Evolutionary conservation across 805 yeast genomes (phyloP).

Genomic region (Saccharomycopsis sp.): DNA sequence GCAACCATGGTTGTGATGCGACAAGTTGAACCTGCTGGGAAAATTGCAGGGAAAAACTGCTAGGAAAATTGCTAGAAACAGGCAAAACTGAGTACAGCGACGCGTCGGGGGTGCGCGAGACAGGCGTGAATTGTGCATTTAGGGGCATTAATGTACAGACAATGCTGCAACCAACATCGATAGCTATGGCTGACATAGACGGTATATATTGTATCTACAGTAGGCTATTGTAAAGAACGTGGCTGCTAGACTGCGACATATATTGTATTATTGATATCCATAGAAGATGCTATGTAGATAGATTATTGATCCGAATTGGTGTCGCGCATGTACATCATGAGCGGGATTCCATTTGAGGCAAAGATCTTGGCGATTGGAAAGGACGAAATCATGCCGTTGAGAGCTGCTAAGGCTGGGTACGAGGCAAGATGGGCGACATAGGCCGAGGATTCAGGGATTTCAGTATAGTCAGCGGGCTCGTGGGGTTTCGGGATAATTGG

Average conservation of each 20-base stretch:
- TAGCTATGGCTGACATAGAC: too few relatives aligned
- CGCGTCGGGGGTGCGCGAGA: neutral
- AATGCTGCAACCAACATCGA: too few relatives aligned
- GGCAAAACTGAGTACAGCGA: neutral
- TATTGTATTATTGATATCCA: too few relatives aligned
- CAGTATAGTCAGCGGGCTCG: slow-evolving; percentile 22
- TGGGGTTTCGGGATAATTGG: too few relatives aligned
- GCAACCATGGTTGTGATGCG: neutral
- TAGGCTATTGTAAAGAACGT: too few relatives aligned
- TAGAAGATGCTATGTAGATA: too few relatives aligned
- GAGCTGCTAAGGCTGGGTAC: slow-evolving; percentile 51
- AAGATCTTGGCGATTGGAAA: slow-evolving; percentile 52
- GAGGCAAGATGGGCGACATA: slow-evolving; percentile 46
- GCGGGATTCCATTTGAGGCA: slow-evolving; percentile 55
- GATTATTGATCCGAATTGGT: too few relatives aligned
- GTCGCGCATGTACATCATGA: slow-evolving; percentile 37
- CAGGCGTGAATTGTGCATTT: neutral
- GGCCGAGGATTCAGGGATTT: slow-evolving; percentile 38
- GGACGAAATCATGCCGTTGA: slow-evolving; percentile 52
- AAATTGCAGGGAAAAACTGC: neutral
- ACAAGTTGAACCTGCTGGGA: neutral
- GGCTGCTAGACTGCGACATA: too few relatives aligned
- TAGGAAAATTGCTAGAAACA: neutral
- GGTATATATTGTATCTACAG: too few relatives aligned
- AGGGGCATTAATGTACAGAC: neutral